Evolutionary conservation across 164 flowering plant genomes (phyloP), one percentile per base, ranked within the genome.

Genomic region (Annona cherimola): DNA sequence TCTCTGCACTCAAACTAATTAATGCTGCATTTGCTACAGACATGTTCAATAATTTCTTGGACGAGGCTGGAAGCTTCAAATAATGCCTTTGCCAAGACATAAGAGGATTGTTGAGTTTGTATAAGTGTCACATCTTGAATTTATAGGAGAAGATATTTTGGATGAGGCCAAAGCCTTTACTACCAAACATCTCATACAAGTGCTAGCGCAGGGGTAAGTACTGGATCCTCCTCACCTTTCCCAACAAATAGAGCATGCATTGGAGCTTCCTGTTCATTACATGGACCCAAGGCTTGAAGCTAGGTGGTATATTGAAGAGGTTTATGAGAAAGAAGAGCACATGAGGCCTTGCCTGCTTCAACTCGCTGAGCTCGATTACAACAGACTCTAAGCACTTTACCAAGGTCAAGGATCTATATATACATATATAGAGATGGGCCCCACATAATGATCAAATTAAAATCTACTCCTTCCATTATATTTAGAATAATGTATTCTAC

Each of bases 91-190:
- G 50, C 4, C 62, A 71, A 46, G 84, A 82, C 63, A 42, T 73
- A 2, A 69, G 44, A 8, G 84, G 83, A 59, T 42, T 81, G 20
- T 69, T 79, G 70, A 71, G 72, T 44, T 63, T 84, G 45, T 84
- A 76, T 72, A 83, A 76, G 84, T 82, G 3, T 70, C 82, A 67
- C 78, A 81, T 43, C 73, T 81, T 41, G 65, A 74, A 50, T 60
- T 80, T 19, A 67, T 66, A 54, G 92, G 87, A 45, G 94, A 90
- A 72, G 46, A 74, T 20, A 73, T 79, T 55, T 81, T 90, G 7
- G 86, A 88, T 9, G 81, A 83, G 69, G 88, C 84, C 7, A 71
- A 45, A 46, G 60, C 68, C 0, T 83, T 84, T 19, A 71, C 83
- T 41, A 19, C 68, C 4, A 67, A 68, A n/a, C 61, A 70, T 45